Percentiles rank a stretch among this genome's conserved stretches.
Evolutionary conservation across 495 filamentous ascomycete genomes (phyloP).

Genomic region (Tuber microsphaerosporum): DNA sequence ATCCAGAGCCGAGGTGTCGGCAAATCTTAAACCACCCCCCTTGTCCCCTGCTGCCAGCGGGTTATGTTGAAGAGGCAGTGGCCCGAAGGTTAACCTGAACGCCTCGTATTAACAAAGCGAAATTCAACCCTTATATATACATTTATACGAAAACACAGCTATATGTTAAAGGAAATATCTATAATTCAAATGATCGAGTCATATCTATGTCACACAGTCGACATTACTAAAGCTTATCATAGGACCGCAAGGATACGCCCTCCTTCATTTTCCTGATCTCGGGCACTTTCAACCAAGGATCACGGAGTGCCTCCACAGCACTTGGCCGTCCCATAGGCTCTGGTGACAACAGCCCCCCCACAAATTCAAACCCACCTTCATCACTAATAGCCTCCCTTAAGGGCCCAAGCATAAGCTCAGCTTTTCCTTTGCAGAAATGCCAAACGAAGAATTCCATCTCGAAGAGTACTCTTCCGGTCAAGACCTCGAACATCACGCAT

Average conservation of each 20-base stretch:
- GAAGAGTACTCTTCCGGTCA: conserved; percentile 5
- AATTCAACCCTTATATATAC: too few relatives aligned
- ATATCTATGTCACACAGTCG: too few relatives aligned
- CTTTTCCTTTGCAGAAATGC: background rate
- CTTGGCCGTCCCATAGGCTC: conserved; percentile 6
- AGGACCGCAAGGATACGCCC: background rate
- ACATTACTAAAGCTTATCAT: too few relatives aligned
- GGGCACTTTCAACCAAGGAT: conserved; percentile 6
- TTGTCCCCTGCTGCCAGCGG: too few relatives aligned
- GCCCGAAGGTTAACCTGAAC: background rate
- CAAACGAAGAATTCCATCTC: background rate
- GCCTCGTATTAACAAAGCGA: background rate
- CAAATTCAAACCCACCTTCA: conserved; percentile 3
- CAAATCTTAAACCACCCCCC: background rate
- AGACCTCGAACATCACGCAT: conserved; percentile 5
- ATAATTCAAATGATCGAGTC: too few relatives aligned
- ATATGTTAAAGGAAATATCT: too few relatives aligned
- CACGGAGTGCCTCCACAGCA: conserved; percentile 7
- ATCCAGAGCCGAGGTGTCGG: background rate
- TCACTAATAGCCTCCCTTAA: background rate
- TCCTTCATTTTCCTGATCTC: background rate
- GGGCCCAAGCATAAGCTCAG: background rate
- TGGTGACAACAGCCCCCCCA: background rate
- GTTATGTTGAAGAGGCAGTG: too few relatives aligned
- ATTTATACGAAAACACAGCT: too few relatives aligned